Percentiles rank a stretch among this genome's conserved stretches.
These are phyloP conservation scores for Boletus mariae DNA, from an alignment of 1,284 basidiomycete genomes.

Conservation along the genomic window DNA sequence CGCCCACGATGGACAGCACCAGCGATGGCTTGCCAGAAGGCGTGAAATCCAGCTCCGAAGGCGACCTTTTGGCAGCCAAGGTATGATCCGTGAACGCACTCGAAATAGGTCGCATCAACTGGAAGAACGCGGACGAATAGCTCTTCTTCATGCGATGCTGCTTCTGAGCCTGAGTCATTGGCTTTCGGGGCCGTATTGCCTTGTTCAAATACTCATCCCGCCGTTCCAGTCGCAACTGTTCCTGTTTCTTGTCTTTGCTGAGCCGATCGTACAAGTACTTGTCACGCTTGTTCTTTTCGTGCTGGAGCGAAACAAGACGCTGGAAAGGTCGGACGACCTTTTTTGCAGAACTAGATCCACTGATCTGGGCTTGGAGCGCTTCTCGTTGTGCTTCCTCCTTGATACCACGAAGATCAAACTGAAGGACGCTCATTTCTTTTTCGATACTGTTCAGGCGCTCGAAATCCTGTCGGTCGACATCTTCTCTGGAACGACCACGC, in stretches of 20 bases:
- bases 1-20: conserved; percentile 69
- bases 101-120: conserved; percentile 82
- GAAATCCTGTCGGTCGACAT: conserved; percentile 61
- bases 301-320: conserved; percentile 54
- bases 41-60: conserved; percentile 69
- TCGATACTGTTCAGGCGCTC: conserved; percentile 73
- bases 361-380: conserved; percentile 41
- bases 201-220: conserved; percentile 70
- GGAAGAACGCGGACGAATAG: conserved; percentile 74
- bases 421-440: conserved; percentile 52
- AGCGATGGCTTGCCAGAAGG: conserved; percentile 67
- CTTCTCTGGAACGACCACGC: conserved; percentile 46
- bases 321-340: conserved; percentile 67
- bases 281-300: conserved; percentile 78
- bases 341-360: conserved; percentile 43
- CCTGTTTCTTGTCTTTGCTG: conserved; percentile 67
- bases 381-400: conserved; percentile 71
- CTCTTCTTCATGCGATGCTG: conserved; percentile 81
- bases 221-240: conserved; percentile 65
- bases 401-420: conserved; percentile 66
- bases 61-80: conserved; percentile 50
- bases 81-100: conserved; percentile 72
- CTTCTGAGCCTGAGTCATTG: conserved; percentile 46
- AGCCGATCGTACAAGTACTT: conserved; percentile 60
- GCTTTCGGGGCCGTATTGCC: conserved; percentile 63